Percentiles rank a stretch among this genome's conserved stretches.
Conservation (phyloP, 2,329 filamentous ascomycete genomes). For the Colletotrichum coccodes region DNA sequence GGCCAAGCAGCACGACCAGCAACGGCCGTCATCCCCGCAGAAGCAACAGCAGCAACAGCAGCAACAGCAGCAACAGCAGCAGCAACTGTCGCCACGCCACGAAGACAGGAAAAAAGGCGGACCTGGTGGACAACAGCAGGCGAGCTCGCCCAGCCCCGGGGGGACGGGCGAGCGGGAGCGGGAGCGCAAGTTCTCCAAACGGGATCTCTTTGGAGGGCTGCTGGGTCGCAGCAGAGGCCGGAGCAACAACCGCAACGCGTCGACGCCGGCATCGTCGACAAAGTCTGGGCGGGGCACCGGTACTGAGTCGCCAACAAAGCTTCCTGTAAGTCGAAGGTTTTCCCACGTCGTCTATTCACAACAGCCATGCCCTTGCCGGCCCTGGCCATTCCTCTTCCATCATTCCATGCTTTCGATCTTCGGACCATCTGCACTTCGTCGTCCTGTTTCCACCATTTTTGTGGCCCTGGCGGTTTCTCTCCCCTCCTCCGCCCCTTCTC, state of each 20-base stretch:
- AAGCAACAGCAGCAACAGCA: constrained; percentile 17
- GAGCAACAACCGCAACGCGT: constrained; percentile 7
- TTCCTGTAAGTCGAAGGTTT: constrained; percentile 22
- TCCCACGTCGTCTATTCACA: not conserved
- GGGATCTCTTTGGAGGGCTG: constrained; percentile 43
- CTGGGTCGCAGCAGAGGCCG: constrained; percentile 39
- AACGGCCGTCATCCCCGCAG: constrained; percentile 4
- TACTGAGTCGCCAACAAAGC: constrained; percentile 28
- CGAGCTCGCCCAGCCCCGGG: constrained; percentile 5
- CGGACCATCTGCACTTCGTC: not conserved
- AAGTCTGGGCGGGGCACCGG: constrained; percentile 17
- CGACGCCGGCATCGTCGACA: constrained; percentile 8
- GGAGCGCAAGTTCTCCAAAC: constrained; percentile 41
- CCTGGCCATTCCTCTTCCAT: not conserved
- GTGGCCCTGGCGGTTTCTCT: not conserved
- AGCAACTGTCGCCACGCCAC: constrained; percentile 2
- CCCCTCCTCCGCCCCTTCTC: not conserved
- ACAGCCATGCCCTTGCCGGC: not conserved
- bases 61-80: constrained; percentile 1
- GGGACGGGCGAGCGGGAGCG: constrained; percentile 13
- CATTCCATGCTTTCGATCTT: not conserved
- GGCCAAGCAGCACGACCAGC: constrained; percentile 35
- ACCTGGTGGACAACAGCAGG: not conserved
- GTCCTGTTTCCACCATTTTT: constrained; percentile 17
- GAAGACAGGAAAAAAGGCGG: constrained; percentile 6